Base-by-base conservation (phyloP, 164 flowering plant genomes). In the Tinospora cordifolia region DNA sequence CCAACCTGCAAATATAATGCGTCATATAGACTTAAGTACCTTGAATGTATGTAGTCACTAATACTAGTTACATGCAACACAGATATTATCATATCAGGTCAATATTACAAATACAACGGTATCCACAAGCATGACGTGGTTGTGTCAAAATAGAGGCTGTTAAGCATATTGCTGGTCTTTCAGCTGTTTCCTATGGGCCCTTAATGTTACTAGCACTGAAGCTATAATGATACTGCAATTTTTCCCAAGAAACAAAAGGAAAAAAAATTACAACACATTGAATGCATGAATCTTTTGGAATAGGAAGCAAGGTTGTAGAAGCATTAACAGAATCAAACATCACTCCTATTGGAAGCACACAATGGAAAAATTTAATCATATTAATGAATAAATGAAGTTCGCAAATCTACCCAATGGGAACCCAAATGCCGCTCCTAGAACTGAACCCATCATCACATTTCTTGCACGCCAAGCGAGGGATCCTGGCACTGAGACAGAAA, bases 381-480 rank as follows among this genome's bases (percentile, higher is more conserved):
- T 8, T 17, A 17, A 51, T 51, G n/a, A 51, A n/a, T n/a, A 17
- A 0, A 66, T 17, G 24, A 12, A 10, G 11, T 7, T 54, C 65
- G 36, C 17, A 15, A 17, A 39, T 25, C 59, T 89, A 94, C 99
- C 99, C 30, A 92, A 82, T 65, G 99, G 99, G 66, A 91, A 88
- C 75, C 99, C 78, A 51, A 95, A n/a, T 54, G 87, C 90, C 24
- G 97, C 97, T 66, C 98, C 99, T 64, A 92, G 81, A 74, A 81
- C 81, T 38, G 98, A 89, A 58, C 98, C 99, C 80, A 94, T 74
- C 76, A 81, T 38, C 75, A 88, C 87, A 87, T 94, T 94, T 77
- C 99, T 87, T 59, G 83, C 86, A 71, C 99, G 93, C 99, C 98
- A 94, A 36, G 10, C 27, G 6, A 90, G 82, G 22, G 99, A 90